Percentiles rank a stretch among this genome's conserved stretches.
Evolutionary conservation across 345 rosid species (phyloP).

Genomic region (Jatropha curcas): DNA sequence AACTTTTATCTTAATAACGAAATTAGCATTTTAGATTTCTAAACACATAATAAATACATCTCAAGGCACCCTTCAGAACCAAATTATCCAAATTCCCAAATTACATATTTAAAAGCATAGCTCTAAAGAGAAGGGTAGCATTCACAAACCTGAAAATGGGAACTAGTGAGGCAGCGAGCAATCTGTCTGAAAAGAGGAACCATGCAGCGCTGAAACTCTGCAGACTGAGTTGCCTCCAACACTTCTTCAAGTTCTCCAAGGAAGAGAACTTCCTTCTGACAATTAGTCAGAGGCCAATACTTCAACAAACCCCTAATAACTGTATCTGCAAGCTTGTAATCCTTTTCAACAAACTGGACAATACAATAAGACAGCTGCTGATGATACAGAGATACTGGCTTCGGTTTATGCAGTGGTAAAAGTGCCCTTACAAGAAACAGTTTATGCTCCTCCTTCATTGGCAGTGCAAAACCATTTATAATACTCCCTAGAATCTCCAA

Average conservation of each 20-base stretch:
- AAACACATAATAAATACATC: background rate
- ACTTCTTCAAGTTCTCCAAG: conserved; percentile 95
- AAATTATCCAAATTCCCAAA: background rate
- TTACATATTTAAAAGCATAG: background rate
- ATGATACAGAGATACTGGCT: conserved; percentile 61
- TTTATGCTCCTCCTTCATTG: conserved; percentile 95
- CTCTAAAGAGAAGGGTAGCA: conserved; percentile 6
- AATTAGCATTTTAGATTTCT: background rate
- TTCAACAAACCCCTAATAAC: conserved; percentile 81
- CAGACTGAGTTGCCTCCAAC: conserved; percentile 79
- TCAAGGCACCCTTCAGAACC: background rate
- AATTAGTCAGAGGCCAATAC: conserved; percentile 88
- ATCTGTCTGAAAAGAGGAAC: conserved; percentile 83
- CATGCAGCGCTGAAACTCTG: conserved; percentile 84
- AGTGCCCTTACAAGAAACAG: conserved; percentile 82
- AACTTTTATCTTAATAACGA: conserved; percentile 3
- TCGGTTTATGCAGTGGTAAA: conserved; percentile 89
- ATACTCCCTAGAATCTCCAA: conserved; percentile 91
- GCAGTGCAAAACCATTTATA: conserved; percentile 88
- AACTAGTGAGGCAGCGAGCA: conserved; percentile 78
- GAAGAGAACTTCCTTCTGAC: conserved; percentile 86
- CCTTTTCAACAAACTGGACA: conserved; percentile 89
- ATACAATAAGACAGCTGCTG: conserved; percentile 87
- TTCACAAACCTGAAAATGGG: conserved; percentile 77
- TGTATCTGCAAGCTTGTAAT: conserved; percentile 80